A percentile compares a stretch with the other conserved stretches of the same genome.
Conservation (phyloP, 805 yeast species). For the Yarrowia sp. region DNA sequence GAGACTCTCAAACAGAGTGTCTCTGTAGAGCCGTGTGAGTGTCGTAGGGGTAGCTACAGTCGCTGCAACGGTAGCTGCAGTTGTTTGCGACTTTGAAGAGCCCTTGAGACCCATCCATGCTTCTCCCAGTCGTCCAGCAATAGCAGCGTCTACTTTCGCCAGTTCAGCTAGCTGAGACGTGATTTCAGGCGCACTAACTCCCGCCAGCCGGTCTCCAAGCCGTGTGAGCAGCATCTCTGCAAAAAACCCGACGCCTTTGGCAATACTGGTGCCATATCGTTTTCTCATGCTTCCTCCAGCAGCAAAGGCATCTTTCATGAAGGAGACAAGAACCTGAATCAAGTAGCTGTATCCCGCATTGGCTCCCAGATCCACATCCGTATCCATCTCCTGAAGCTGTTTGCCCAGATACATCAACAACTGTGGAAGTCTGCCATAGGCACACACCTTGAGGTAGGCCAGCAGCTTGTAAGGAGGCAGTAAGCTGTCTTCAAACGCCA, state of each 20-base stretch:
- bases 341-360: conserved; percentile 1
- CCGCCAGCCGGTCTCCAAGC: neutral
- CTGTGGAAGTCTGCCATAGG: conserved; percentile 8
- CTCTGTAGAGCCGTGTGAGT: conserved; percentile 31
- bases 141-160: neutral
- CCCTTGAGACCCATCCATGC: conserved; percentile 21
- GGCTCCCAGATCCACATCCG: neutral
- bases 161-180: conserved; percentile 2
- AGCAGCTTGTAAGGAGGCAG: conserved; percentile 13
- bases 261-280: neutral
- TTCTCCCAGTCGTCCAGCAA: neutral
- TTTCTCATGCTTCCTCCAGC: conserved; percentile 12
- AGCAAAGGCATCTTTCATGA: conserved; percentile 23
- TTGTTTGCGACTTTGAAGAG: neutral
- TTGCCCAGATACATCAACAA: conserved; percentile 20
- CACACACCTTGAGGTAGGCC: conserved; percentile 16
- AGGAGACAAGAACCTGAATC: conserved; percentile 14
- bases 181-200: neutral
- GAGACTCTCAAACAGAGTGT: conserved; percentile 33
- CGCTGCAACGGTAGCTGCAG: neutral
- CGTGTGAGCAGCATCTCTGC: neutral
- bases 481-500: conserved; percentile 14
- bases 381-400: conserved; percentile 7
- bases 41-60: conserved; percentile 3
- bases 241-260: conserved; percentile 1